phyloP scores from a whole-genome alignment of 2,329 filamentous ascomycete species.

The Dothidotthia symphoricarpi region DNA sequence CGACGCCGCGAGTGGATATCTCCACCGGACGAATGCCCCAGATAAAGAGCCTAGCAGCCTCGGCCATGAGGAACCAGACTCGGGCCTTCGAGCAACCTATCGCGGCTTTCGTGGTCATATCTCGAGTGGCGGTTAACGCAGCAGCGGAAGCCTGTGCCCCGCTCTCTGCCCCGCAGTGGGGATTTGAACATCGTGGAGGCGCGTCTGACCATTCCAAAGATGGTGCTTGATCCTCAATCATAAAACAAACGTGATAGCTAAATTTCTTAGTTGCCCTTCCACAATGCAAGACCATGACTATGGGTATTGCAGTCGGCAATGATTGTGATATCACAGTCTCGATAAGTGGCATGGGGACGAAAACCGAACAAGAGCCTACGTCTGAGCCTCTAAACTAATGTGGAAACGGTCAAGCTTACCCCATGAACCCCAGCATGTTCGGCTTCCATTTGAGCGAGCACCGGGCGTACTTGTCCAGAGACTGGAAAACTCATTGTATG shows the following conservation, averaged over 20 bases:
- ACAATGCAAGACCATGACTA: too few species aligned
- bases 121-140: conserved; percentile 24
- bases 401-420: conserved; percentile 19
- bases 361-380: background rate
- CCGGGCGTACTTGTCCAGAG: conserved; percentile 10
- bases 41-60: conserved; percentile 23
- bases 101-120: conserved; percentile 11
- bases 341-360: too few species aligned
- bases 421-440: conserved; percentile 17
- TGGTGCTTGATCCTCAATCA: conserved; percentile 10
- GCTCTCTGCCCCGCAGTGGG: conserved; percentile 36
- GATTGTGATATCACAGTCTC: too few species aligned
- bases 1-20: conserved; percentile 25
- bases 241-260: conserved; percentile 8
- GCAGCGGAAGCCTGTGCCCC: conserved; percentile 26
- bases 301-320: too few species aligned
- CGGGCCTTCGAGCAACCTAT: conserved; percentile 22
- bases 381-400: conserved; percentile 21
- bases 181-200: conserved; percentile 11
- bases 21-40: conserved; percentile 18
- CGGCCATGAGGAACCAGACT: conserved; percentile 34
- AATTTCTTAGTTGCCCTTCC: too few species aligned
- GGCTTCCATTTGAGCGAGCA: conserved; percentile 42
- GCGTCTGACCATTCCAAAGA: conserved; percentile 14
- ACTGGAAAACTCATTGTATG: background rate